Evolutionary conservation across 2,329 filamentous ascomycete genomes (phyloP).

Genomic region (Pseudogymnoascus sp.): DNA sequence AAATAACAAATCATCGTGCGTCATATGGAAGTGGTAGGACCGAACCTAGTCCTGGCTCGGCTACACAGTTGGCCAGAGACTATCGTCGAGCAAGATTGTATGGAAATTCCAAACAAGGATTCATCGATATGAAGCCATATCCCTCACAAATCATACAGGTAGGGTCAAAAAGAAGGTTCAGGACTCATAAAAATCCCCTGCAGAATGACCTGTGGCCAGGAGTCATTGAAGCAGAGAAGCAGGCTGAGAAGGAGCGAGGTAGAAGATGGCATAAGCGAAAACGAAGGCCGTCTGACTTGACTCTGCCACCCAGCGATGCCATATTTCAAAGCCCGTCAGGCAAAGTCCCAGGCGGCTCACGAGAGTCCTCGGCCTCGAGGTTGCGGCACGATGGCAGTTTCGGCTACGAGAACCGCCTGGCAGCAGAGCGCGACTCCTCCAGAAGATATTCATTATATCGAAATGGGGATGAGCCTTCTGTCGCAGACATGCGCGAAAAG

Average conservation of each 20-base stretch:
- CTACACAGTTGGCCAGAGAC: not conserved
- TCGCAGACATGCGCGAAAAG: not conserved
- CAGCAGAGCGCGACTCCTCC: not conserved
- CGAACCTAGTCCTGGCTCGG: not conserved
- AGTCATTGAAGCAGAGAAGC: not conserved
- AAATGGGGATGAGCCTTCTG: not conserved
- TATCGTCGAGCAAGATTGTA: not conserved
- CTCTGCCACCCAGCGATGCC: not conserved
- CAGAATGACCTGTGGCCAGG: not conserved
- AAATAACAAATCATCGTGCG: not conserved
- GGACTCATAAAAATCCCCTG: not conserved
- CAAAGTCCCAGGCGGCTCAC: not conserved
- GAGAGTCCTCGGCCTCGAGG: not conserved
- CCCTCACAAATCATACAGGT: not conserved
- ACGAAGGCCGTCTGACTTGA: not conserved
- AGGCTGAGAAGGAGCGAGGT: not conserved
- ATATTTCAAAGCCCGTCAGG: not conserved
- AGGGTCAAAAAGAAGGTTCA: not conserved
- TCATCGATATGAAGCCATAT: not conserved
- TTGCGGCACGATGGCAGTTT: not conserved
- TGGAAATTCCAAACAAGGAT: not conserved
- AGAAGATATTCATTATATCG: not conserved
- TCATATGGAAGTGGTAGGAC: not conserved
- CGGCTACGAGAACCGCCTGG: not conserved
- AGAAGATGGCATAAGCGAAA: not conserved